These are phyloP conservation scores for Aspergillus niger DNA, from an alignment of 2,329 filamentous ascomycete genomes.

Conservation along the genomic window DNA sequence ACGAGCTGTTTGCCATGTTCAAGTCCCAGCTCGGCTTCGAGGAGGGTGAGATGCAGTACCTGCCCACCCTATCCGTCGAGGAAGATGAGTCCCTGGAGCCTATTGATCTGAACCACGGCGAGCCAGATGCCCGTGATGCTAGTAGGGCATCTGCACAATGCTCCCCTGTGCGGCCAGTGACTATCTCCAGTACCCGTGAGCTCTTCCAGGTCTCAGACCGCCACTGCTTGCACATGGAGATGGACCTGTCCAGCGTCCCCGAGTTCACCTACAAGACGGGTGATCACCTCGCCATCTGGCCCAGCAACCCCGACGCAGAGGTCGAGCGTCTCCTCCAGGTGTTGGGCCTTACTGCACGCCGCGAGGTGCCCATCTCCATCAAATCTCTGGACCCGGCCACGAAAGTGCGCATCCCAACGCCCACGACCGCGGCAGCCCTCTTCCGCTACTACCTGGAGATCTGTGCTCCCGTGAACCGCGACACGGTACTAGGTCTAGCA, in stretches of 20 bases:
- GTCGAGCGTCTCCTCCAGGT: constrained; percentile 78
- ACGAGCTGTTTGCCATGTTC: constrained; percentile 84
- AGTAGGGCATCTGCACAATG: constrained; percentile 53
- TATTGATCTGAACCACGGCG: constrained; percentile 79
- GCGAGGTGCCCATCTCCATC: constrained; percentile 57
- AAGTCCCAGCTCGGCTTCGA: constrained; percentile 75
- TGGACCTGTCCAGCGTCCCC: constrained; percentile 74
- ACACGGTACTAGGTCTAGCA: constrained; percentile 78
- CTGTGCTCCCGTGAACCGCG: constrained; percentile 85
- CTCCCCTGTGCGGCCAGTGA: constrained; percentile 80
- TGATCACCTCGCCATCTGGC: constrained; percentile 91
- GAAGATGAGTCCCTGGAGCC: constrained; percentile 69
- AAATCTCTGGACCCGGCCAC: constrained; percentile 63
- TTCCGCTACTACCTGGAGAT: constrained; percentile 92
- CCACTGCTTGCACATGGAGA: constrained; percentile 87
- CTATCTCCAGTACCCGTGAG: constrained; percentile 76
- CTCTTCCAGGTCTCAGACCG: constrained; percentile 77
- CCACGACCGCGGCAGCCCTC: constrained; percentile 84
- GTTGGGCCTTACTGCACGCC: constrained; percentile 58
- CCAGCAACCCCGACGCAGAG: constrained; percentile 82
- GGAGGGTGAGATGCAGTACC: constrained; percentile 86
- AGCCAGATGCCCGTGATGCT: constrained; percentile 69
- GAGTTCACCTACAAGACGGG: constrained; percentile 90
- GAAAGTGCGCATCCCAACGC: constrained; percentile 82
- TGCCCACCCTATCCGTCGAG: constrained; percentile 78